These are phyloP conservation scores for Blastocystis sp. DNA, from an alignment of 352 stramenopile species.

Conservation along the genomic window DNA sequence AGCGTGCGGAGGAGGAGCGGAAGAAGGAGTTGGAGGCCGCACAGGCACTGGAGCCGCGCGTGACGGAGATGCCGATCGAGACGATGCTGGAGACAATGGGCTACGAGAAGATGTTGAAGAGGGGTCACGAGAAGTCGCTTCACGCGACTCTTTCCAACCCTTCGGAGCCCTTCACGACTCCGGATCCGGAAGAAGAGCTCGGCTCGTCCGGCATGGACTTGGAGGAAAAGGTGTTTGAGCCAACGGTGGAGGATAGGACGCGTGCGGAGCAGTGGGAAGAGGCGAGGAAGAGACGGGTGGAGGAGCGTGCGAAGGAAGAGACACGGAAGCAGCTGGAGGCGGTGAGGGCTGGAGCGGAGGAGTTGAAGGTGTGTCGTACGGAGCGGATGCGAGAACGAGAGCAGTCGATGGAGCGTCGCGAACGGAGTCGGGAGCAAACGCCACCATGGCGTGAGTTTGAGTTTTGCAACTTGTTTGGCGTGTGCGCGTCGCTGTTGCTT, in stretches of 20 bases:
- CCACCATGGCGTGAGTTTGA: background rate
- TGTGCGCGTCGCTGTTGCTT: background rate
- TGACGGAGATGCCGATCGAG: background rate
- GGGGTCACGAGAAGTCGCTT: background rate
- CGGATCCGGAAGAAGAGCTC: background rate
- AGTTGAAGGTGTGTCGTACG: background rate
- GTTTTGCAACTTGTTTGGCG: slow-evolving; percentile 19
- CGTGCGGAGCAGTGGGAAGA: background rate
- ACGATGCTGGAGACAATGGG: background rate
- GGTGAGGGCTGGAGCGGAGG: background rate
- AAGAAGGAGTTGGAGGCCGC: background rate
- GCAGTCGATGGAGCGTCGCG: background rate
- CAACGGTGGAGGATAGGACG: background rate
- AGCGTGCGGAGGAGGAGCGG: background rate
- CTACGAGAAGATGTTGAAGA: background rate
- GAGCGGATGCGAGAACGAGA: too few relatives aligned
- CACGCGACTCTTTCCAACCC: background rate
- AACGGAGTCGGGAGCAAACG: background rate
- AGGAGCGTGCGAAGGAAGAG: background rate
- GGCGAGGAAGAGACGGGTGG: background rate
- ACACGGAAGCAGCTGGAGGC: background rate
- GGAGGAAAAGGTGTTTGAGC: background rate
- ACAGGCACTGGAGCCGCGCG: background rate
- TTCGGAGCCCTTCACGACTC: background rate
- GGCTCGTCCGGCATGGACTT: background rate